These are phyloP conservation scores for Drosera capensis DNA, from an alignment of 148 eudicot species.

Conservation along the genomic window DNA sequence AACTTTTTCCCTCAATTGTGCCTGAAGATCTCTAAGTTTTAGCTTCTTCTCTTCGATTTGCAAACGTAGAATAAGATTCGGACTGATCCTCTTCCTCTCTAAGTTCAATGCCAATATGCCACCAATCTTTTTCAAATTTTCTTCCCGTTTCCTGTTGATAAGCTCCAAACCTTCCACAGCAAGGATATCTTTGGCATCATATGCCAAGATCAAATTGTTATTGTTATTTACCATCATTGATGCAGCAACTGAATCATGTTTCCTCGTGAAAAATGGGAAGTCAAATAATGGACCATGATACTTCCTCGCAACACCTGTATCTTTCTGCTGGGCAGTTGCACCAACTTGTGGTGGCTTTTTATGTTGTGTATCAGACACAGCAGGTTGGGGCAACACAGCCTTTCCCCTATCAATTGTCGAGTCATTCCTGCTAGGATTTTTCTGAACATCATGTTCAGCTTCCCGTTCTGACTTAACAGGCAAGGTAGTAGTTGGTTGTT, in stretches of 20 bases:
- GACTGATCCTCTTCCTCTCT: conserved; percentile 87
- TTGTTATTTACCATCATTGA: conserved; percentile 39
- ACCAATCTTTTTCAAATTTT: conserved; percentile 62
- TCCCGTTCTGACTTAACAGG: conserved; percentile 53
- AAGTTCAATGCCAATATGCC: conserved; percentile 58
- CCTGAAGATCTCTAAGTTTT: conserved; percentile 60
- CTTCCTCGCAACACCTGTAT: conserved; percentile 46
- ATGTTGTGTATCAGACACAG: conserved; percentile 41
- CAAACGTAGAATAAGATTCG: conserved; percentile 72
- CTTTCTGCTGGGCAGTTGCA: conserved; percentile 45
- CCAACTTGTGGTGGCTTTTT: conserved; percentile 41
- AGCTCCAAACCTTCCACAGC: conserved; percentile 57
- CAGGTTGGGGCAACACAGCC: conserved; percentile 32
- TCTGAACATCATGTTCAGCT: conserved; percentile 32
- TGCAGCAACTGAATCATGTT: conserved; percentile 69
- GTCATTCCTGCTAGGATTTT: conserved; percentile 31
- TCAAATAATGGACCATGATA: conserved; percentile 98
- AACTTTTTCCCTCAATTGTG: conserved; percentile 73
- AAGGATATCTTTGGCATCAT: conserved; percentile 79
- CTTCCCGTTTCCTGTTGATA: conserved; percentile 53
- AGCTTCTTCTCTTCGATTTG: conserved; percentile 95
- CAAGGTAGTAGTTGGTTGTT: conserved; percentile 20
- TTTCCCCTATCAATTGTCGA: conserved; percentile 47
- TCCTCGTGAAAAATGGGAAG: conserved; percentile 89
- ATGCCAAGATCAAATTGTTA: conserved; percentile 57